Base-by-base conservation (phyloP, 306 rosid genomes). In the Lablab purpureus region DNA sequence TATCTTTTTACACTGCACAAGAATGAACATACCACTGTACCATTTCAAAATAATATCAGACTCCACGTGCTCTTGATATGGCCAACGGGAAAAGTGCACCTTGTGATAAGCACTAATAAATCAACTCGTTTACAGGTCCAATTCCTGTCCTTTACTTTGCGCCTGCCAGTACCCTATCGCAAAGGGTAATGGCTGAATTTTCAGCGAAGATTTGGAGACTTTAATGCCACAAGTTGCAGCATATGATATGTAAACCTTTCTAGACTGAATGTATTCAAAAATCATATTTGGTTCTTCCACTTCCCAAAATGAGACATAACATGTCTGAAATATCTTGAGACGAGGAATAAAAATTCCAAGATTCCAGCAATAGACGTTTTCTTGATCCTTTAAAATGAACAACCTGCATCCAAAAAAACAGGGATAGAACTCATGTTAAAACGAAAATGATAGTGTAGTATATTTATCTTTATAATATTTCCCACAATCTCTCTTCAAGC, bases 351-450 rank as follows among this genome's bases (percentile, higher is more conserved):
- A 88, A 92, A 81, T 92, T 87, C 99, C 99, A 94, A 46, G 95
- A 86, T 84, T 92, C 99, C 0, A 92, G 97, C 99, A 94, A 92
- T 47, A 92, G 90, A 27, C 99, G 97, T 83, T 94, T 94, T 83
- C 99, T 92, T 37, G 97, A 94, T 82, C 99, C 99, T 92, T 95
- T 95, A 85, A 95, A 95, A 84, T 95, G 99, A 82, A 95, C 87
- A 76, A 92, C 94, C 96, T 92, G 87, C 81, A 85, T 69, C 47
- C 45, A 28, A 67, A 23, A 58, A 59, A 41, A 74, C 46, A 17
- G 11, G 77, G 17, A 32, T 32, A 18, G 30, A 45, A 51, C n/a
- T 17, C 47, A 17, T 14, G 62, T 73, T 19, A 43, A 46, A 74
- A 50, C 37, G 70, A 7, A 73, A 8, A 64, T 49, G 30, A 62